These are phyloP conservation scores for Aureobasidium musti DNA, from an alignment of 2,329 filamentous ascomycete species.

Conservation along the genomic window DNA sequence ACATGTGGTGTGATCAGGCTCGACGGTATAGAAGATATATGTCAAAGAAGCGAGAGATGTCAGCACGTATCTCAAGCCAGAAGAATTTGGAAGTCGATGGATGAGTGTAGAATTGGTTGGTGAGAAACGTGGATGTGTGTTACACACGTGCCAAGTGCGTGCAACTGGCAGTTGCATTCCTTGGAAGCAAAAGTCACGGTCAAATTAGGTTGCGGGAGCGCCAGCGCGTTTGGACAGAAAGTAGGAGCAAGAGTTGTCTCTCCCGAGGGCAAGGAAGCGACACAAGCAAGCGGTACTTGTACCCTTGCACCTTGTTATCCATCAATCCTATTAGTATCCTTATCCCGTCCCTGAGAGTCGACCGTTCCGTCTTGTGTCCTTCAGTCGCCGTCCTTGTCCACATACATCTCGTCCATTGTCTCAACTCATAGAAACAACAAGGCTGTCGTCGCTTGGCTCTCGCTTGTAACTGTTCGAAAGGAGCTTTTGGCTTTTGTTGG, in stretches of 20 bases:
- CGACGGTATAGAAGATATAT: neutral
- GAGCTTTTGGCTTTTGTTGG: slow-evolving; percentile 1
- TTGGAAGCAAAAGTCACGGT: neutral
- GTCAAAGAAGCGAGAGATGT: neutral
- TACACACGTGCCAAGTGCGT: slow-evolving; percentile 1
- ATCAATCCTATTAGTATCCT: slow-evolving; percentile 1
- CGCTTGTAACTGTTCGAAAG: slow-evolving; percentile 10
- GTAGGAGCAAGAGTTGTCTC: neutral
- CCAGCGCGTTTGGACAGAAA: neutral
- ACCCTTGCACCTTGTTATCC: neutral
- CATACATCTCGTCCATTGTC: neutral
- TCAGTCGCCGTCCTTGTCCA: neutral
- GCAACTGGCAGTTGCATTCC: slow-evolving; percentile 6
- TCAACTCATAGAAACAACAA: neutral
- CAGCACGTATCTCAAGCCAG: neutral
- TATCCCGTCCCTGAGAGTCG: slow-evolving; percentile 4
- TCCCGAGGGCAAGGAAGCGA: slow-evolving; percentile 1
- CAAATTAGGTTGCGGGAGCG: slow-evolving; percentile 10
- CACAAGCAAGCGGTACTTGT: neutral
- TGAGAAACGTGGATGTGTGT: neutral
- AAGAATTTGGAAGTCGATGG: neutral
- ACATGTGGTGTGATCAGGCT: slow-evolving; percentile 1
- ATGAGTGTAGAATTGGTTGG: neutral
- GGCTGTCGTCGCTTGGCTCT: neutral
- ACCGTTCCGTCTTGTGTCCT: neutral